Evolutionary conservation across 108 stramenopile species (phyloP), one percentile per base, ranked within the genome.

Genomic region (Cyclotella cryptica): DNA sequence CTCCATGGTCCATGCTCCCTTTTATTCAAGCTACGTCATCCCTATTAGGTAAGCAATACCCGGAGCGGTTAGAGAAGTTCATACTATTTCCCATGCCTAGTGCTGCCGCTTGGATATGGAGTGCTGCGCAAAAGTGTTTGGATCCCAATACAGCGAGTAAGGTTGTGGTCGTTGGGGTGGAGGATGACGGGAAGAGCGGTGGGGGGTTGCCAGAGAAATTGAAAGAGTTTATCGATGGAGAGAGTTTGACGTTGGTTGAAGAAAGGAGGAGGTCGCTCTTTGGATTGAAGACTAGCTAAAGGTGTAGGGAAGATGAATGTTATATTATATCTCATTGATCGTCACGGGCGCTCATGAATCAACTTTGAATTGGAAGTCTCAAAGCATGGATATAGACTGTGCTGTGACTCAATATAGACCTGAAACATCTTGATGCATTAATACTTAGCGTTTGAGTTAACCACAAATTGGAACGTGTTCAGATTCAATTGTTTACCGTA

Each of bases 81-180:
- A 29, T 91, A 3, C 46, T 94, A 15, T 89, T 86, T 60, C 93
- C 93, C 2, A 78, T 94, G 49, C 93, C 93, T 18, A 59, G 63
- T 28, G 66, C 75, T 10, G 79, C 79, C 18, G 57, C 40, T 6
- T 77, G 67, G 75, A 61, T 85, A 15, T 85, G 85, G 85, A 52
- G 64, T 22, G 78, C 85, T 19, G 83, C 87, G 6, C 74, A 77
- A 42, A 83, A 83, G 66, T 87, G 78, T 57, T 61, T 92, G 30
- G 92, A 92, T 77, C 81, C 89, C 5, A 46, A 74, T 44, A 90
- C 89, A 10, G 68, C 79, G 14, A 66, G 82, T 44, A 90, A 87
- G 59, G 84, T 90, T 44, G 74, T 80, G 12, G 69, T 83, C 2
- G 60, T 84, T 0, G 67, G 79, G 42, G 62, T 49, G 54, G 70